Base-by-base conservation (phyloP, 2,329 filamentous ascomycete species). In the Diaporthe sp. region DNA sequence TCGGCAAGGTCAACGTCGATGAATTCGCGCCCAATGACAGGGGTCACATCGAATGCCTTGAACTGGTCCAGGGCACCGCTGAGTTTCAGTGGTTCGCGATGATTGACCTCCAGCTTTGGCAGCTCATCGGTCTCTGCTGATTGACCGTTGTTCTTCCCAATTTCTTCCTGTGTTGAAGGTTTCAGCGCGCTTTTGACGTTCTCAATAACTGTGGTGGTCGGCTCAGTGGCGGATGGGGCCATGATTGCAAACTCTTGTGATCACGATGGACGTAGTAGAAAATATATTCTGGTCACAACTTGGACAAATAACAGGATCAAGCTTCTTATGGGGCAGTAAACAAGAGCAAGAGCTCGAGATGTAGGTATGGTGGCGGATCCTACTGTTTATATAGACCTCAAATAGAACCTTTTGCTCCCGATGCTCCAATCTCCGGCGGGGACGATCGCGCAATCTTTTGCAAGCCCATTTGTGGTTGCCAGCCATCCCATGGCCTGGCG, bases 1-100 rank as follows among this genome's bases (percentile, higher is more conserved):
- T 92, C 88, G 1, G 86, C 86, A 0, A 92, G 84, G 71, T 90
- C 87, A 39, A 88, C 82, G 7, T 84, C 79, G 44, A 80, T 79
- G 44, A 82, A 83, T 70, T 84, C 82, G 19, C 82, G 80, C n/a
- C 82, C 82, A 57, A 83, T 83, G 51, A 82, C 80, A 17, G 82
- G 82, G 2, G 81, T 82, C 42, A 80, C 79, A 57, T 84, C 82
- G 72, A 81, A 77, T 75, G 80, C 80, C 44, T 80, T 79, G 44
- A 83, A 78, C 39, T 81, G 72, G 42, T 82, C 79, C n/a, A 84
- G 75, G n/a, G 71, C 62, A 19, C 74, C 74, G 31, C 58, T 55
- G 28, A 68, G 71, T 28, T 68, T 60, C 8, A 76, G 53, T 13
- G 74, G 74, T 7, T 73, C 60, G 34, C 58, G 71, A 22, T 73